phyloP scores from a whole-genome alignment of 306 rosid species.

The Trifolium repens region DNA sequence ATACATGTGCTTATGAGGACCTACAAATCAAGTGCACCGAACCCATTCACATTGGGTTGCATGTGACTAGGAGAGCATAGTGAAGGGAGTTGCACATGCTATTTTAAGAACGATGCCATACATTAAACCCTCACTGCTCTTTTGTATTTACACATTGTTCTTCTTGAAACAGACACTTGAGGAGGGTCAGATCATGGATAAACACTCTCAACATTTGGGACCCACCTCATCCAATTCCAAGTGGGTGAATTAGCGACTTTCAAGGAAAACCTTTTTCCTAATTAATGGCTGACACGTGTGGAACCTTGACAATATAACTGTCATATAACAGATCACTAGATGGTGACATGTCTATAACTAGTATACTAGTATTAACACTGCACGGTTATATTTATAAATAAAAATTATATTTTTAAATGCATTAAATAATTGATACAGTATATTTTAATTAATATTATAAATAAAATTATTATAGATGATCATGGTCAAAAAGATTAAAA shows the following conservation, averaged over 20 bases:
- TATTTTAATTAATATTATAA: too few species aligned
- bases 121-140: conserved; percentile 2
- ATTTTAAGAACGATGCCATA: conserved; percentile 6
- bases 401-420: too few species aligned
- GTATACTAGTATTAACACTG: too few species aligned
- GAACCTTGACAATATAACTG: conserved; percentile 41
- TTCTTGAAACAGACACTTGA: conserved; percentile 40
- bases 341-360: conserved; percentile 22
- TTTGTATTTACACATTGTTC: conserved; percentile 39
- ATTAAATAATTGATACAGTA: too few species aligned
- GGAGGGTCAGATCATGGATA: conserved; percentile 30
- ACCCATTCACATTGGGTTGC: conserved; percentile 48
- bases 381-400: too few species aligned
- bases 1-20: conserved; percentile 54
- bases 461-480: too few species aligned
- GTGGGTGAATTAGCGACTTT: conserved; percentile 38
- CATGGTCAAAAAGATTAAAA: too few species aligned
- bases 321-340: conserved; percentile 27
- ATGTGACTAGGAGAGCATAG: conserved; percentile 54
- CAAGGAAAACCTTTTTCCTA: conserved; percentile 38
- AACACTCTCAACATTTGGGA: conserved; percentile 1
- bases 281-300: conserved; percentile 54
- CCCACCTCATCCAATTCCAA: conserved; percentile 38
- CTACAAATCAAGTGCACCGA: conserved; percentile 65
- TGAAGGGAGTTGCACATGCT: conserved; percentile 45